A percentile compares a stretch with the other conserved stretches of the same genome.
Conservation (phyloP, 148 eudicot species). For the Euryodendron excelsum region DNA sequence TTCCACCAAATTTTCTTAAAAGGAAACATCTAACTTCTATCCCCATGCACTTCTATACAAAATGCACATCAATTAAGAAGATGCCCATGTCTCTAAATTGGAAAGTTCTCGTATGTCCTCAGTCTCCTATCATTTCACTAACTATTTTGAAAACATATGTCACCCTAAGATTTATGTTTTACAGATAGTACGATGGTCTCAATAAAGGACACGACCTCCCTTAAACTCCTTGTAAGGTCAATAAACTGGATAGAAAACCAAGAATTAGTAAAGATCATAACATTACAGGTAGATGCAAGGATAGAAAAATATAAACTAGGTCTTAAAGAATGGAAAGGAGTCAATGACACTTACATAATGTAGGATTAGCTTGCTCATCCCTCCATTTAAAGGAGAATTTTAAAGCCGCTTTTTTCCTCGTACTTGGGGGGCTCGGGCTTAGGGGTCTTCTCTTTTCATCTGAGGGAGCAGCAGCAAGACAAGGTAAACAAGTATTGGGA, state of each 20-base stretch:
- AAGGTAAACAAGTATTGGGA: constrained; percentile 62
- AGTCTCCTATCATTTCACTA: too few species aligned
- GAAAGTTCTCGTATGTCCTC: too few species aligned
- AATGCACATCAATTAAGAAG: too few species aligned
- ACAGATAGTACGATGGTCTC: too few species aligned
- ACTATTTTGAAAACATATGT: too few species aligned
- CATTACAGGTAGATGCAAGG: not conserved
- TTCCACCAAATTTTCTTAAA: too few species aligned
- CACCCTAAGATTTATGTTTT: too few species aligned
- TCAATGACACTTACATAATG: constrained; percentile 37
- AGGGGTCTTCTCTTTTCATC: constrained; percentile 54
- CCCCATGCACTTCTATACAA: too few species aligned
- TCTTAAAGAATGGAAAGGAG: not conserved
- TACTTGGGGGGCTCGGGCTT: constrained; percentile 58
- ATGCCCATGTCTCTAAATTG: too few species aligned
- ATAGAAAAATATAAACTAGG: not conserved
- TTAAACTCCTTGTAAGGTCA: not conserved
- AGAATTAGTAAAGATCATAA: not conserved
- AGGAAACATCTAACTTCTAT: too few species aligned
- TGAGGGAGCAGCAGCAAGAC: constrained; percentile 45
- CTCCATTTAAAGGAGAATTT: constrained; percentile 62
- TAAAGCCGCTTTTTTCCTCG: constrained; percentile 43
- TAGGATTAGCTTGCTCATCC: constrained; percentile 53
- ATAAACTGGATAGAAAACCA: not conserved
- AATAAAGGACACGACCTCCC: not conserved